These are phyloP conservation scores for Entelexis paramagnoliae DNA, from an alignment of 1,139 yeast species.

Conservation along the genomic window DNA sequence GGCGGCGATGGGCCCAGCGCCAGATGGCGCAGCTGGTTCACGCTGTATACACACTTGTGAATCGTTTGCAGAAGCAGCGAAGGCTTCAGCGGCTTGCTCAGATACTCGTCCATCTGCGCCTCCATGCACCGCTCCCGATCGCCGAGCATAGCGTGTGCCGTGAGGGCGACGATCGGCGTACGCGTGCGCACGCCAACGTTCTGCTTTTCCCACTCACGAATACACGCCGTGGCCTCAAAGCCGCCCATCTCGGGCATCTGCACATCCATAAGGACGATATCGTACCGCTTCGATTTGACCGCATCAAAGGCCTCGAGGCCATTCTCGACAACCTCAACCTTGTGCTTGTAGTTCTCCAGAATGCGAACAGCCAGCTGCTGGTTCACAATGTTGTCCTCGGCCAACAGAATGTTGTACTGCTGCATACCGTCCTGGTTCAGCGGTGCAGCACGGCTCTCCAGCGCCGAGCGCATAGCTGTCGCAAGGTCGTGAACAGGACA, in stretches of 20 bases:
- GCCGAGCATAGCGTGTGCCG: constrained; percentile 89
- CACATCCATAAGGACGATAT: constrained; percentile 83
- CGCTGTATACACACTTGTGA: constrained; percentile 61
- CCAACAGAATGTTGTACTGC: constrained; percentile 62
- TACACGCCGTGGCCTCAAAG: constrained; percentile 77
- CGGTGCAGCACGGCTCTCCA: constrained; percentile 72
- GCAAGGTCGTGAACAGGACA: constrained; percentile 74
- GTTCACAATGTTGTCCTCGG: constrained; percentile 80
- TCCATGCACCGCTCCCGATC: constrained; percentile 77
- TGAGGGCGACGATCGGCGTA: constrained; percentile 78
- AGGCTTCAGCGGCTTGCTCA: constrained; percentile 79
- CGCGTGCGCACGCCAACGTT: constrained; percentile 64
- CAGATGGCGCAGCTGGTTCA: constrained; percentile 33
- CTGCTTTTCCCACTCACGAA: constrained; percentile 79
- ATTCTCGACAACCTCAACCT: constrained; percentile 73
- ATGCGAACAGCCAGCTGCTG: constrained; percentile 79
- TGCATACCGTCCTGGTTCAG: constrained; percentile 70
- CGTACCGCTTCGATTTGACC: constrained; percentile 54
- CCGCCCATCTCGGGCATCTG: constrained; percentile 97
- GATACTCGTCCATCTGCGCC: constrained; percentile 85
- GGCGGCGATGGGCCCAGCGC: constrained; percentile 32
- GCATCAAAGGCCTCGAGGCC: constrained; percentile 78
- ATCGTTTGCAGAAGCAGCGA: constrained; percentile 73
- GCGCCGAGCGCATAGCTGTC: constrained; percentile 70
- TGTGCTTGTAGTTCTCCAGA: constrained; percentile 71